Conservation (phyloP, 139 green algal species). For the Tetradesmus obliquus region DNA sequence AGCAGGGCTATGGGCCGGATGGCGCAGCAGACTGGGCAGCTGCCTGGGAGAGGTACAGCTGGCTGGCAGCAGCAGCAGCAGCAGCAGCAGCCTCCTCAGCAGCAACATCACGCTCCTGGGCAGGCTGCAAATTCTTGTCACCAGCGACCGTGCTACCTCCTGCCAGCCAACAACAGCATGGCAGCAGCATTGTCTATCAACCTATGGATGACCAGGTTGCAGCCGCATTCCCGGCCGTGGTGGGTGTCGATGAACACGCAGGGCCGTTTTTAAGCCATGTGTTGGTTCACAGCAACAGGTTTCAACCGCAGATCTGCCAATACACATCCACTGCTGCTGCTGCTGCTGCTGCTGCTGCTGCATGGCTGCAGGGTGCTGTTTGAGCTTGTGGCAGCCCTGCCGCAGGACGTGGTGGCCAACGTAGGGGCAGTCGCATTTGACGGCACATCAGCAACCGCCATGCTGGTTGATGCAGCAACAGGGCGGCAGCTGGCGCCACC, state of each 20-base stretch:
- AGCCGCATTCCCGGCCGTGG: too few species aligned
- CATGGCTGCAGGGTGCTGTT: constrained; percentile 62
- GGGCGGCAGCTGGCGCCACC: constrained; percentile 65
- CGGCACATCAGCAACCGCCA: constrained; percentile 88
- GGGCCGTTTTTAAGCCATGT: not conserved
- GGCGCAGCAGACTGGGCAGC: constrained; percentile 50
- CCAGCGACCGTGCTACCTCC: not conserved
- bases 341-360: not conserved
- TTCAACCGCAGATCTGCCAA: not conserved
- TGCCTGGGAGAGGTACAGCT: constrained; percentile 60
- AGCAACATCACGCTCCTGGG: not conserved
- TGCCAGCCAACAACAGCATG: too few species aligned
- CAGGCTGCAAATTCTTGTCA: not conserved
- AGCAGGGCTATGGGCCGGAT: constrained; percentile 46
- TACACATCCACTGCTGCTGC: not conserved
- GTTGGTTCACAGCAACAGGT: not conserved
- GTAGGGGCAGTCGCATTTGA: constrained; percentile 79
- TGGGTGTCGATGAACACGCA: too few species aligned
- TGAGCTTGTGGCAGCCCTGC: constrained; percentile 58
- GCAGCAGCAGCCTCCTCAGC: not conserved
- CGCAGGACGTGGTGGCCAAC: constrained; percentile 10
- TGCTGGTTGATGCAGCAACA: constrained; percentile 81
- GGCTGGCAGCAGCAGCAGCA: not conserved
- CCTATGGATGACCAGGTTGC: too few species aligned
- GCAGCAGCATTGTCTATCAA: too few species aligned